phyloP scores from a whole-genome alignment of 768 basidiomycete genomes.

The Mrakia gelida region DNA sequence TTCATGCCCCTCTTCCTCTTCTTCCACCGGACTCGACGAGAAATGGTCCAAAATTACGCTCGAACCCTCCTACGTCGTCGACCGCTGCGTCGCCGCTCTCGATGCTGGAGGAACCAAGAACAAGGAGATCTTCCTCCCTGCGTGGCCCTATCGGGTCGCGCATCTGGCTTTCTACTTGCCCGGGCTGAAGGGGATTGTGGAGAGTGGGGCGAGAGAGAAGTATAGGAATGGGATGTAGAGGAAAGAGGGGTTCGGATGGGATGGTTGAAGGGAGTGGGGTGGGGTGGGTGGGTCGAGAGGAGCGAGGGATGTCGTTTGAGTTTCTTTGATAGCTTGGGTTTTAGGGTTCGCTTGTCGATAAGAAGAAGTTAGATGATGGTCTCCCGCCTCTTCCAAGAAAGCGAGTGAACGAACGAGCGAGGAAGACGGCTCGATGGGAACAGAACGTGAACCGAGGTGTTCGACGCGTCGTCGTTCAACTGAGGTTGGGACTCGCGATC shows the following conservation, averaged over 20 bases:
- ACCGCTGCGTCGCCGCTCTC: slow-evolving; percentile 57
- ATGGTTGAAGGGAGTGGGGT: no score
- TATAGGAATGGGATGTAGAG: slow-evolving; percentile 47
- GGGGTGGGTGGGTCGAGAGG: no score
- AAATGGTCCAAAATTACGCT: slow-evolving; percentile 40
- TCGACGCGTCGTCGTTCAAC: no score
- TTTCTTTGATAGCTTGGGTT: neutral
- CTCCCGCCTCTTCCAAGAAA: no score
- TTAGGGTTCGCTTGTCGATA: no score
- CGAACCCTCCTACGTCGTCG: slow-evolving; percentile 59
- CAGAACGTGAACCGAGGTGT: no score
- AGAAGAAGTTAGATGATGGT: no score
- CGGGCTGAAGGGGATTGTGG: slow-evolving; percentile 54
- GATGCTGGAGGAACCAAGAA: slow-evolving; percentile 54
- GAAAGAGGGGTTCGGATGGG: neutral
- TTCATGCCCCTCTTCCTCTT: neutral
- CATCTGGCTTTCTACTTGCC: slow-evolving; percentile 52
- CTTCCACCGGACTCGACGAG: neutral
- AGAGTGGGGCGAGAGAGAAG: slow-evolving; percentile 58
- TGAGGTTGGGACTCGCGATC: no score
- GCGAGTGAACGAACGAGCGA: no score
- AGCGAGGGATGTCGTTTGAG: neutral
- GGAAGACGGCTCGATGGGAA: no score
- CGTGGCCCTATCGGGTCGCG: slow-evolving; percentile 45
- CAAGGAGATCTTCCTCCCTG: slow-evolving; percentile 55